Conservation (phyloP, 352 stramenopile genomes). For the Peronosclerospora sorghi region DNA sequence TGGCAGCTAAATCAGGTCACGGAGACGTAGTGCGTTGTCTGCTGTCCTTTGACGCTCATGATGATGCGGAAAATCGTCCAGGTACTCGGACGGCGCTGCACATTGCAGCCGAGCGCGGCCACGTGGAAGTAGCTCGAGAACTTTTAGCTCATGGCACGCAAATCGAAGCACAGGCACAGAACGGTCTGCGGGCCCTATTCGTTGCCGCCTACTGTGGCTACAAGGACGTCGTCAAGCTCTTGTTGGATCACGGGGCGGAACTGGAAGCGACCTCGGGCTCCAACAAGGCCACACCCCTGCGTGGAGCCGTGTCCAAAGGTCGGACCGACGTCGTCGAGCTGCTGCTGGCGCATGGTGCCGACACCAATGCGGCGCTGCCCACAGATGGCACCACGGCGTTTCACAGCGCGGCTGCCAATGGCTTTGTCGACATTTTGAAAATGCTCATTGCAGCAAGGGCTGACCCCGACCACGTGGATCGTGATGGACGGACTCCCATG, state of each 20-base stretch:
- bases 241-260: slow-evolving; percentile 30
- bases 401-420: slow-evolving; percentile 37
- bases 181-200: slow-evolving; percentile 33
- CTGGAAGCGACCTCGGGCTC: slow-evolving; percentile 29
- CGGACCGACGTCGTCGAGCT: slow-evolving; percentile 24
- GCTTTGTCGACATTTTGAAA: slow-evolving; percentile 28
- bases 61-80: slow-evolving; percentile 29
- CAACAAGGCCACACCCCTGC: slow-evolving; percentile 37
- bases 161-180: slow-evolving; percentile 32
- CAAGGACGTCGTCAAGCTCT: slow-evolving; percentile 26
- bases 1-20: slow-evolving; percentile 38
- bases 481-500: slow-evolving; percentile 24
- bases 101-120: slow-evolving; percentile 41
- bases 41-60: slow-evolving; percentile 36
- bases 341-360: slow-evolving; percentile 27
- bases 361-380: slow-evolving; percentile 29
- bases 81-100: slow-evolving; percentile 43
- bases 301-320: slow-evolving; percentile 33
- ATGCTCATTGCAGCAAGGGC: slow-evolving; percentile 23
- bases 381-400: slow-evolving; percentile 35
- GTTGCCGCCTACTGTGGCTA: slow-evolving; percentile 44
- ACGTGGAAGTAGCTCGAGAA: slow-evolving; percentile 26
- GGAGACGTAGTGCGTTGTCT: slow-evolving; percentile 40
- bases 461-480: slow-evolving; percentile 27
- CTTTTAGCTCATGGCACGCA: slow-evolving; percentile 30